Evolutionary conservation across 2,329 filamentous ascomycete genomes (phyloP).

Genomic region (Fusarium brevicatenulatum): DNA sequence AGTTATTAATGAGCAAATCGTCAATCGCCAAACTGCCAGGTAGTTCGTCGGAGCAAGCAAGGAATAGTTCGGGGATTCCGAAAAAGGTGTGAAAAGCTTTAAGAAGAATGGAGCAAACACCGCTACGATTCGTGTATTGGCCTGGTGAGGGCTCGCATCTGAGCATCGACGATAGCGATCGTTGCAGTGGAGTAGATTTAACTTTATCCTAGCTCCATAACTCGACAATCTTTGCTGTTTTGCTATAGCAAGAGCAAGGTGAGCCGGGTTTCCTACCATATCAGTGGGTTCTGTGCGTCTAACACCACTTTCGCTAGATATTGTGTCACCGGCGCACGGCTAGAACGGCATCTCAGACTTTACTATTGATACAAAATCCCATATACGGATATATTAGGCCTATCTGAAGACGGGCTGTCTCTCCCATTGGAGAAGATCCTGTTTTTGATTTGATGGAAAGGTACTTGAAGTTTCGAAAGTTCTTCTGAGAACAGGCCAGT

Average conservation of each 20-base stretch:
- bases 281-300: background rate
- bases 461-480: background rate
- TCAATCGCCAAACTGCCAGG: background rate
- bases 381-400: background rate
- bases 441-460: no score
- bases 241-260: background rate
- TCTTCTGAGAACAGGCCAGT: background rate
- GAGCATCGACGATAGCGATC: background rate
- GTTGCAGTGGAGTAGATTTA: background rate
- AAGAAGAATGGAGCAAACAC: background rate
- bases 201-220: background rate
- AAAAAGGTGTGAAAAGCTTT: background rate
- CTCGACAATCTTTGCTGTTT: background rate
- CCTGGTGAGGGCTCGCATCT: background rate
- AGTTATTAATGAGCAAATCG: background rate
- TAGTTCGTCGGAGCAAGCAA: background rate
- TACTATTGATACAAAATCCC: background rate
- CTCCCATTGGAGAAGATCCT: accelerated
- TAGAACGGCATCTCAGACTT: background rate
- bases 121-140: background rate
- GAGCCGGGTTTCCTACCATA: background rate
- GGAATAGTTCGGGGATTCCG: background rate
- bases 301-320: background rate
- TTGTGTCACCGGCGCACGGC: background rate
- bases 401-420: accelerated